Evolutionary conservation across 2,329 filamentous ascomycete species (phyloP).

Genomic region (Fusarium sp.): DNA sequence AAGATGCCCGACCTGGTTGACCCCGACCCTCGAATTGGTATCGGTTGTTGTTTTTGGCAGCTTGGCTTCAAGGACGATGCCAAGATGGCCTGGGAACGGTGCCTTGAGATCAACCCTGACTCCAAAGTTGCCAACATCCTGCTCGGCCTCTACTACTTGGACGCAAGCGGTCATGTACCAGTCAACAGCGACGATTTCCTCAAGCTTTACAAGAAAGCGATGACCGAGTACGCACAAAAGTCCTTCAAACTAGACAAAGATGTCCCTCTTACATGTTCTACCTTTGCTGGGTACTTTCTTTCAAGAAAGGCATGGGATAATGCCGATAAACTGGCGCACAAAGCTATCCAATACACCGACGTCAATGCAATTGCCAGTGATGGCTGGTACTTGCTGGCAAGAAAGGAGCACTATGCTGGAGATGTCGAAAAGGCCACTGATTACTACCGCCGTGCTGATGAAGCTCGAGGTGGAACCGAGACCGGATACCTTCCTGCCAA

Average conservation of each 20-base stretch:
- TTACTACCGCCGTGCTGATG: slow-evolving; percentile 90
- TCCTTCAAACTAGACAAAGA: slow-evolving; percentile 95
- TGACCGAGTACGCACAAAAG: slow-evolving; percentile 93
- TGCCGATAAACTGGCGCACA: slow-evolving; percentile 87
- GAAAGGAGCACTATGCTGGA: slow-evolving; percentile 88
- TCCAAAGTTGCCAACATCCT: slow-evolving; percentile 93
- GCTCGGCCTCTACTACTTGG: slow-evolving; percentile 88
- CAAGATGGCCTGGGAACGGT: slow-evolving; percentile 88
- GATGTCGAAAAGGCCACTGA: slow-evolving; percentile 81
- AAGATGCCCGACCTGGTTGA: slow-evolving; percentile 90
- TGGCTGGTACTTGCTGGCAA: slow-evolving; percentile 93
- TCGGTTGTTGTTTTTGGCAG: slow-evolving; percentile 98
- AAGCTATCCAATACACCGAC: slow-evolving; percentile 94
- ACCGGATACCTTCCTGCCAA: slow-evolving; percentile 93
- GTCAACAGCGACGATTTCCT: slow-evolving; percentile 88
- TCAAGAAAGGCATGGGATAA: slow-evolving; percentile 82
- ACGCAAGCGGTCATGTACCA: slow-evolving; percentile 83
- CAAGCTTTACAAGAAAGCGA: slow-evolving; percentile 88
- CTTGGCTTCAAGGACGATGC: slow-evolving; percentile 94
- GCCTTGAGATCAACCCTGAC: slow-evolving; percentile 80
- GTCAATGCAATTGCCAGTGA: slow-evolving; percentile 97
- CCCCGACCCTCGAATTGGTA: slow-evolving; percentile 94
- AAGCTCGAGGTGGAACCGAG: slow-evolving; percentile 90
- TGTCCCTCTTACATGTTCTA: slow-evolving; percentile 87
- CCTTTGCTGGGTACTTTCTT: slow-evolving; percentile 91